Conservation (phyloP, 164 flowering plant genomes). For the Magnolia kwangsiensis region DNA sequence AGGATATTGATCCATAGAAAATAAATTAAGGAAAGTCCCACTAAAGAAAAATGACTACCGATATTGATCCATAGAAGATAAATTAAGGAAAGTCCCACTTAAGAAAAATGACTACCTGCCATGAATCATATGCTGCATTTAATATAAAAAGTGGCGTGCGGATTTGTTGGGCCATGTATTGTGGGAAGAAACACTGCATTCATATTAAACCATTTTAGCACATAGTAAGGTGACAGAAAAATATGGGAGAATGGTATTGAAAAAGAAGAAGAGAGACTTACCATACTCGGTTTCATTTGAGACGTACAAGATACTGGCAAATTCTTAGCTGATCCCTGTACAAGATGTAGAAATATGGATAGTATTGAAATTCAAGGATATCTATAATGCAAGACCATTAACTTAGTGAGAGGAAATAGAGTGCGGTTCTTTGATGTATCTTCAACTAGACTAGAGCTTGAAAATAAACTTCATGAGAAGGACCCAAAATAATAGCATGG, state of each 20-base stretch:
- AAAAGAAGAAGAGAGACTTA: constrained; percentile 20
- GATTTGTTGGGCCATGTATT: constrained; percentile 50
- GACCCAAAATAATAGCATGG: too few relatives aligned
- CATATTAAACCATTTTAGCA: constrained; percentile 2
- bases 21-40: not conserved
- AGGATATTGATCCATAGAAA: not conserved
- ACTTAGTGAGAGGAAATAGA: not conserved
- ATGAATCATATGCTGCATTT: constrained; percentile 93
- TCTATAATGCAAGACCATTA: not conserved
- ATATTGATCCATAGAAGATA: not conserved
- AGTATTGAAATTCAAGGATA: not conserved
- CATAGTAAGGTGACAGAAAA: not conserved
- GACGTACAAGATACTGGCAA: constrained; percentile 74
- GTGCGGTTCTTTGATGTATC: too few relatives aligned
- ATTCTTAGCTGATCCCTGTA: constrained; percentile 73
- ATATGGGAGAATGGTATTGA: not conserved
- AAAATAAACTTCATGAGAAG: too few relatives aligned
- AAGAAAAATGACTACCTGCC: constrained; percentile 63
- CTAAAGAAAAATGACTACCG: not conserved
- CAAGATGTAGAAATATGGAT: not conserved
- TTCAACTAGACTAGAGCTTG: too few relatives aligned
- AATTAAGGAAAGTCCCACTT: not conserved
- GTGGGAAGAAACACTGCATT: constrained; percentile 92
- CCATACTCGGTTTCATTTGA: constrained; percentile 53
- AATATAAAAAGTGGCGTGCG: constrained; percentile 72